phyloP scores from a whole-genome alignment of 2,329 filamentous ascomycete genomes.

The Pyricularia sp. region DNA sequence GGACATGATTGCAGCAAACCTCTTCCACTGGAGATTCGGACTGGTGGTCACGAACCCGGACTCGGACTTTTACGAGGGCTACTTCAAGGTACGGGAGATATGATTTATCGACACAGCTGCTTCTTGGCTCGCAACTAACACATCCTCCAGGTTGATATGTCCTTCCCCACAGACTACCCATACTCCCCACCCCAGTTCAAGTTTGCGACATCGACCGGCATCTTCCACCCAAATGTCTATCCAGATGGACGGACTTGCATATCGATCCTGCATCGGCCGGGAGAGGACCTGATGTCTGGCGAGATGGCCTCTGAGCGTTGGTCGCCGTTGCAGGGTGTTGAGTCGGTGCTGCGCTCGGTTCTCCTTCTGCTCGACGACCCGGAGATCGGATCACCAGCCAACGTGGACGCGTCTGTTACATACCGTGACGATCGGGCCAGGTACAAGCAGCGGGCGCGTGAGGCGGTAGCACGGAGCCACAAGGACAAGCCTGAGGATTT shows the following conservation, averaged over 20 bases:
- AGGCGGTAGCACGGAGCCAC: slow-evolving; percentile 65
- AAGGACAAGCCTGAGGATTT: slow-evolving; percentile 72
- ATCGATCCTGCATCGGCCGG: slow-evolving; percentile 87
- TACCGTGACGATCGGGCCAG: slow-evolving; percentile 62
- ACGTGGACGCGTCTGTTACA: slow-evolving; percentile 85
- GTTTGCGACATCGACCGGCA: slow-evolving; percentile 53
- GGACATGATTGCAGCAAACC: slow-evolving; percentile 39
- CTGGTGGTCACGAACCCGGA: slow-evolving; percentile 91
- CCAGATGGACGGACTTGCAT: slow-evolving; percentile 86
- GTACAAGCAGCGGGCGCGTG: slow-evolving; percentile 62
- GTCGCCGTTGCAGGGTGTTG: slow-evolving; percentile 88
- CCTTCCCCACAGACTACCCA: slow-evolving; percentile 81
- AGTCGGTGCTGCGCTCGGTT: slow-evolving; percentile 89
- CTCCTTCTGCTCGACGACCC: slow-evolving; percentile 88
- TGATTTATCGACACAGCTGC: not conserved
- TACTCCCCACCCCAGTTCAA: slow-evolving; percentile 83
- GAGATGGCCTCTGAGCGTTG: slow-evolving; percentile 86
- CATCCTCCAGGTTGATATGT: slow-evolving; percentile 68
- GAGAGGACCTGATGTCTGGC: slow-evolving; percentile 87
- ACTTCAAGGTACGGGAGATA: slow-evolving; percentile 58
- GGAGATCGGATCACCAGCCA: slow-evolving; percentile 87
- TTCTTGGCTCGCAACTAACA: not conserved
- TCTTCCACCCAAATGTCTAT: slow-evolving; percentile 94
- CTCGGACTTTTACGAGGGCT: slow-evolving; percentile 85
- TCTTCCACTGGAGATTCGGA: slow-evolving; percentile 80